These are phyloP conservation scores for Globisporangium nagaii DNA, from an alignment of 352 stramenopile genomes.

Conservation along the genomic window DNA sequence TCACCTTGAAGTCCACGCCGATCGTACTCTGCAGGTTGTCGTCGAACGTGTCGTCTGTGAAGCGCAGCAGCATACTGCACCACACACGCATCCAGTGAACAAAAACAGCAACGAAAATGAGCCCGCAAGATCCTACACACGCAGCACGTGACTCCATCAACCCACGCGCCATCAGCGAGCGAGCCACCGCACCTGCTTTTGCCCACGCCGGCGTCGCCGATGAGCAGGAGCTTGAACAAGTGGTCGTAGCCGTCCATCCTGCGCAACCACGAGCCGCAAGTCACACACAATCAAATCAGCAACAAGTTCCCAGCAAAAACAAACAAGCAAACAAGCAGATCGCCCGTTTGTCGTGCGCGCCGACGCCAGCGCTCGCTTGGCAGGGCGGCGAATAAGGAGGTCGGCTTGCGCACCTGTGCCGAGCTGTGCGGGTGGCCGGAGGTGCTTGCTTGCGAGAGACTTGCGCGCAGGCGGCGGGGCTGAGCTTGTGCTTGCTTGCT, in stretches of 20 bases:
- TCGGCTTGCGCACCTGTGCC: too few species aligned
- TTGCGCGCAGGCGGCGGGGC: not conserved
- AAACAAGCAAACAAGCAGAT: too few species aligned
- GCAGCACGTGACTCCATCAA: constrained; percentile 1
- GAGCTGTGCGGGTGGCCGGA: not conserved
- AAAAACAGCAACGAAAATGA: not conserved
- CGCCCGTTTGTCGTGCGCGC: too few species aligned
- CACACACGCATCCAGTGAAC: not conserved
- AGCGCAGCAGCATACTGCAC: constrained; percentile 94
- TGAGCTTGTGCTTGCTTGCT: not conserved
- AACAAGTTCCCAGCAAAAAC: not conserved
- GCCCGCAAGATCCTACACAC: not conserved
- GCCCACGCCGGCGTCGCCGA: constrained; percentile 96
- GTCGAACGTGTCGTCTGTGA: constrained; percentile 98
- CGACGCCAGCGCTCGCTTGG: too few species aligned
- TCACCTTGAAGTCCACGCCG: constrained; percentile 98
- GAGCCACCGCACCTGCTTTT: constrained; percentile 88
- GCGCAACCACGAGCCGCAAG: not conserved
- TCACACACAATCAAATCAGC: not conserved
- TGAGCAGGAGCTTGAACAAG: constrained; percentile 98
- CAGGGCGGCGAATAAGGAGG: too few species aligned
- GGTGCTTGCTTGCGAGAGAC: not conserved
- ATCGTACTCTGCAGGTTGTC: constrained; percentile 98
- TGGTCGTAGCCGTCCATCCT: constrained; percentile 92
- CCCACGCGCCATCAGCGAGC: not conserved